A percentile compares a stretch with the other conserved stretches of the same genome.
phyloP scores from a whole-genome alignment of 2,329 filamentous ascomycete species.

The Rhinocladiella similis region DNA sequence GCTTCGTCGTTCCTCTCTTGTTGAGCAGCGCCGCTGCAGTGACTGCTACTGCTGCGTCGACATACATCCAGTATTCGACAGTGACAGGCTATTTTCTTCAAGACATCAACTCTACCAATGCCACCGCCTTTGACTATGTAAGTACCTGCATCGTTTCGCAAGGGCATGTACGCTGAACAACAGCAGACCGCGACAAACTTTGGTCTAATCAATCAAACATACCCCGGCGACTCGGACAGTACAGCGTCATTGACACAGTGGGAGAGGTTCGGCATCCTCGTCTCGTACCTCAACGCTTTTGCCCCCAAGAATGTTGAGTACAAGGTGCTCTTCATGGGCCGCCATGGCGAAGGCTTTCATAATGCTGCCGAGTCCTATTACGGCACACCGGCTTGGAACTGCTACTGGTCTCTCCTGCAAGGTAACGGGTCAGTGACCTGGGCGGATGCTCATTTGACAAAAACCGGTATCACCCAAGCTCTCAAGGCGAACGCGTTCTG shows the following conservation, averaged over 20 bases:
- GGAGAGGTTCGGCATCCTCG: conserved; percentile 53
- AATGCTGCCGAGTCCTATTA: conserved; percentile 62
- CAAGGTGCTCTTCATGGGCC: conserved; percentile 58
- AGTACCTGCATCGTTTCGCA: conserved; percentile 8
- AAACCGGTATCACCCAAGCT: conserved; percentile 54
- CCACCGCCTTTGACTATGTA: conserved; percentile 51
- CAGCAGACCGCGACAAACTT: conserved; percentile 45
- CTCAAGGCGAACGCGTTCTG: conserved; percentile 50
- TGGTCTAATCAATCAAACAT: conserved; percentile 49
- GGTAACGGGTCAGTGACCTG: conserved; percentile 57
- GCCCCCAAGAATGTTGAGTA: conserved; percentile 45
- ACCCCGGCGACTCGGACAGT: conserved; percentile 41
- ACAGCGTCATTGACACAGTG: conserved; percentile 51
- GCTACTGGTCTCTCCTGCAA: conserved; percentile 60
- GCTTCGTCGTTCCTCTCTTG: conserved; percentile 6
- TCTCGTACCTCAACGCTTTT: conserved; percentile 47
- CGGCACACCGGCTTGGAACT: conserved; percentile 61
- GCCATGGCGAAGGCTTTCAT: conserved; percentile 63
- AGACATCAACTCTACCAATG: conserved; percentile 50
- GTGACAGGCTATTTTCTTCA: conserved; percentile 53
- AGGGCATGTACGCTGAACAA: conserved; percentile 1
- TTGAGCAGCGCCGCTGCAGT: conserved; percentile 4
- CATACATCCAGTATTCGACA: conserved; percentile 36
- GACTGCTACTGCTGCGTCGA: conserved; percentile 2
- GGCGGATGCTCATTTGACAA: conserved; percentile 60